phyloP scores from a whole-genome alignment of 768 basidiomycete genomes.

The Lactifluus volemus region DNA sequence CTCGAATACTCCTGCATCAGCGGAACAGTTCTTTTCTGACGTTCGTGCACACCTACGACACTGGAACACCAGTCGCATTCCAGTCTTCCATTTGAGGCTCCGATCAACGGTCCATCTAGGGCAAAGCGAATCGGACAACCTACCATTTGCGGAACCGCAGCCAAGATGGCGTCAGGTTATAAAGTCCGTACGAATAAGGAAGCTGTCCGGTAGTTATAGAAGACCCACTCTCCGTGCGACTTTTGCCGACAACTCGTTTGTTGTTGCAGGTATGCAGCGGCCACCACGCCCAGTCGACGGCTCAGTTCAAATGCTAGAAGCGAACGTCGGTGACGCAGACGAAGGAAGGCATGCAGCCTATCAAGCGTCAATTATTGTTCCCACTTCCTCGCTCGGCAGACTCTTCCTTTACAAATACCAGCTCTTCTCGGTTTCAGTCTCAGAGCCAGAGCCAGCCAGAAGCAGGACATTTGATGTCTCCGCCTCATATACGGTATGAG shows the following conservation, averaged over 20 bases:
- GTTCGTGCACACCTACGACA: conserved; percentile 65
- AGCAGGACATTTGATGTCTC: neutral
- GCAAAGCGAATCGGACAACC: conserved; percentile 47
- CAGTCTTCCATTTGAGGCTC: too few relatives aligned
- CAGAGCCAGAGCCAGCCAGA: neutral
- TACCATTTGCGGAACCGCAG: conserved; percentile 59
- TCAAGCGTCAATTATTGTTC: conserved; percentile 11
- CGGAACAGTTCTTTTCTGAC: too few relatives aligned
- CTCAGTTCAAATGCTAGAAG: conserved; percentile 6
- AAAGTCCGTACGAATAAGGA: conserved; percentile 58
- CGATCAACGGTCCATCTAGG: conserved; percentile 52
- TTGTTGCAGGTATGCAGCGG: conserved; percentile 6
- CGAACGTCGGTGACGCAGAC: neutral
- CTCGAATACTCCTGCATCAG: too few relatives aligned
- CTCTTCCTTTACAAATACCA: conserved; percentile 1
- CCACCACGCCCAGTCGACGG: neutral
- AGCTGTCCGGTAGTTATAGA: conserved; percentile 31
- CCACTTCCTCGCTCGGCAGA: conserved; percentile 5
- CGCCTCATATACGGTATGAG: conserved; percentile 5
- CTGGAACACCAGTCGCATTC: conserved; percentile 45
- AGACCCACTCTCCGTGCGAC: conserved; percentile 10
- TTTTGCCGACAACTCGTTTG: neutral
- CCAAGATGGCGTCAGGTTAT: conserved; percentile 80
- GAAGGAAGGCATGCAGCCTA: neutral
- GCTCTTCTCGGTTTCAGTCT: conserved; percentile 1